A percentile compares a stretch with the other conserved stretches of the same genome.
Conservation (phyloP, 768 basidiomycete species). For the Phlebiopsis flavidoalba region DNA sequence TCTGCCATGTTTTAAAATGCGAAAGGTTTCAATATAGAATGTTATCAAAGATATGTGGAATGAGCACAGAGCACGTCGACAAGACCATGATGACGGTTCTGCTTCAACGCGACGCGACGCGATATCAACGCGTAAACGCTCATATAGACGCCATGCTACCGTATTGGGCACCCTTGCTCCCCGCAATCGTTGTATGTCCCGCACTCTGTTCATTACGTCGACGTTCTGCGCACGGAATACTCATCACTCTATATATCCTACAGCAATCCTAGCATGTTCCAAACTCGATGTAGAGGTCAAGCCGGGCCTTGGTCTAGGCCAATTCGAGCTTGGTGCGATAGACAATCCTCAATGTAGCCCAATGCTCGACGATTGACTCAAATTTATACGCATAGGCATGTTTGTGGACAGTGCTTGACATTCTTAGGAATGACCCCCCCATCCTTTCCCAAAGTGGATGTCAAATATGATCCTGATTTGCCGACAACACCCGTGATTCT, state of each 20-base stretch:
- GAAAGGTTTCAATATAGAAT: no score
- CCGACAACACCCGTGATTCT: slow-evolving; percentile 72
- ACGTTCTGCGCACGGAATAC: not conserved
- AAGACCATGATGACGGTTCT: not conserved
- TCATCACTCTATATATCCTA: not conserved
- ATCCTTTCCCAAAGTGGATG: slow-evolving; percentile 75
- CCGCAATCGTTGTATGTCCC: not conserved
- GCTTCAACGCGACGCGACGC: slow-evolving; percentile 18
- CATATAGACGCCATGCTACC: not conserved
- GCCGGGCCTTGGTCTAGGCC: slow-evolving; percentile 71
- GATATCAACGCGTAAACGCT: slow-evolving; percentile 8
- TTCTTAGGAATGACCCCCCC: slow-evolving; percentile 59
- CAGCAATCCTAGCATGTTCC: slow-evolving; percentile 42
- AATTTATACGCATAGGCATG: slow-evolving; percentile 39
- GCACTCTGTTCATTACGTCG: not conserved
- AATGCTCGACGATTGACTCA: slow-evolving; percentile 6
- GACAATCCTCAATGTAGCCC: not conserved
- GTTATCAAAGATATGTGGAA: no score
- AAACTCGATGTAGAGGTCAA: slow-evolving; percentile 69
- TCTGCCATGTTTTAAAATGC: slow-evolving; percentile 29
- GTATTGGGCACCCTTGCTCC: not conserved
- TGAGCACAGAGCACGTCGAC: no score
- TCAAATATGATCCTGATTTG: slow-evolving; percentile 76
- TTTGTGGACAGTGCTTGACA: slow-evolving; percentile 76
- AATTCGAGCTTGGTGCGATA: slow-evolving; percentile 65